phyloP scores from a whole-genome alignment of 257 asterid species.

The Ocimum tenuiflorum region DNA sequence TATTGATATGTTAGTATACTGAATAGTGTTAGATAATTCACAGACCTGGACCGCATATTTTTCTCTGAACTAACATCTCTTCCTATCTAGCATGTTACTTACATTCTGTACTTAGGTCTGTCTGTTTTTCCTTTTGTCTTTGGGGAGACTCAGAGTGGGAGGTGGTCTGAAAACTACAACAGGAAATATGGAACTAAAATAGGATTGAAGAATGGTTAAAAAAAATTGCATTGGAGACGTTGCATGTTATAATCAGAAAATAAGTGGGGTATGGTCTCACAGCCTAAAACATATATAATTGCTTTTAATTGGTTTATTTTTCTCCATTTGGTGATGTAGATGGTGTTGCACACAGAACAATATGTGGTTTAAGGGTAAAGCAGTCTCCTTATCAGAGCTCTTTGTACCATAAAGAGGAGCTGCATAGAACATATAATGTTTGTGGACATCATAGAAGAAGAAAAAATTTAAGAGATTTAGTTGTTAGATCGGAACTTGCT shows the following conservation, averaged over 20 bases:
- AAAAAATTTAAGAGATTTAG: conserved; percentile 37
- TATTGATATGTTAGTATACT: not conserved
- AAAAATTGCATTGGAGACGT: not conserved
- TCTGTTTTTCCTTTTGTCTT: not conserved
- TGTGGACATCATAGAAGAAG: conserved; percentile 20
- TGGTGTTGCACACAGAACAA: conserved; percentile 25
- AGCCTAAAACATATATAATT: not conserved
- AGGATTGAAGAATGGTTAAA: not conserved
- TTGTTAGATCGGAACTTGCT: conserved; percentile 63
- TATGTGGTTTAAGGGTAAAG: conserved; percentile 21
- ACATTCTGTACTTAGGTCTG: not conserved
- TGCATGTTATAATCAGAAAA: conserved; percentile 1
- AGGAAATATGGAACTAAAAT: not conserved
- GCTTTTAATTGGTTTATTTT: not conserved
- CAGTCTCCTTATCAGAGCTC: conserved; percentile 27
- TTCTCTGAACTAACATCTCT: not conserved
- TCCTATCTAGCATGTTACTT: not conserved
- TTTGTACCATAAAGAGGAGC: conserved; percentile 26
- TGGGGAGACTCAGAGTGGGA: not conserved
- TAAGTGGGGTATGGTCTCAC: not conserved
- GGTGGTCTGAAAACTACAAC: not conserved
- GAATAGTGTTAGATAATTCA: not conserved
- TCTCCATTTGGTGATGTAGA: conserved; percentile 25
- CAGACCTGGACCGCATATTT: too few relatives aligned
- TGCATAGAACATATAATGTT: conserved; percentile 21